Conservation (phyloP, 23 red algal genomes). For the Gracilaria vermiculophylla region DNA sequence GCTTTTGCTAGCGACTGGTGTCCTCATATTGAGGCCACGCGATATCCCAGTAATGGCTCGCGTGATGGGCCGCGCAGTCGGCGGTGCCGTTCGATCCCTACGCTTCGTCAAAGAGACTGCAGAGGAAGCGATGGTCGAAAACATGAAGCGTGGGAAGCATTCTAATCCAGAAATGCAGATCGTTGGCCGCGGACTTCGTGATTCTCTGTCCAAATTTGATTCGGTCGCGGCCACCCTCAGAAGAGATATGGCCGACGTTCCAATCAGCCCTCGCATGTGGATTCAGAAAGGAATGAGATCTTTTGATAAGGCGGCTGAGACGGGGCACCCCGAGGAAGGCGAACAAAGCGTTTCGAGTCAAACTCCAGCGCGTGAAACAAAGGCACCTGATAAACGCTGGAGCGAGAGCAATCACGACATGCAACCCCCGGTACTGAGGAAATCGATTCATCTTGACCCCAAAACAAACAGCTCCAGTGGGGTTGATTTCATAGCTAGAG, state of each 20-base stretch:
- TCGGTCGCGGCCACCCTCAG: conserved; percentile 9
- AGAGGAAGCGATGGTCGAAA: conserved; percentile 32
- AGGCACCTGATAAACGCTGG: background rate
- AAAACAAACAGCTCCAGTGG: conserved; percentile 1
- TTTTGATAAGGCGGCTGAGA: background rate
- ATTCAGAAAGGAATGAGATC: conserved; percentile 18
- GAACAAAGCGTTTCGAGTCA: background rate
- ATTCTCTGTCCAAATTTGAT: conserved; percentile 48
- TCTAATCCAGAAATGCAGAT: background rate
- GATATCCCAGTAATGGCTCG: conserved; percentile 41
- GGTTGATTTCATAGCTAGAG: conserved; percentile 50
- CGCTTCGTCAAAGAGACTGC: background rate
- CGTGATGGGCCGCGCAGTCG: background rate
- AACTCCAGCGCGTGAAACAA: background rate
- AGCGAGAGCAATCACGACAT: background rate
- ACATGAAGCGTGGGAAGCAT: background rate
- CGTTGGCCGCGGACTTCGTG: background rate
- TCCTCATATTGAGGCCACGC: conserved; percentile 20
- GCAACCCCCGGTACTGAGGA: background rate
- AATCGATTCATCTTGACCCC: background rate
- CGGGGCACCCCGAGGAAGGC: background rate
- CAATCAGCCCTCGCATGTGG: conserved; percentile 15
- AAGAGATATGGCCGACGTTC: conserved; percentile 33
- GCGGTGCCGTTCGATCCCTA: conserved; percentile 9
- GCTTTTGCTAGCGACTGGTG: conserved; percentile 2